Conservation (phyloP, 176 grass and related monocot genomes). For the Eragrostis curvula region DNA sequence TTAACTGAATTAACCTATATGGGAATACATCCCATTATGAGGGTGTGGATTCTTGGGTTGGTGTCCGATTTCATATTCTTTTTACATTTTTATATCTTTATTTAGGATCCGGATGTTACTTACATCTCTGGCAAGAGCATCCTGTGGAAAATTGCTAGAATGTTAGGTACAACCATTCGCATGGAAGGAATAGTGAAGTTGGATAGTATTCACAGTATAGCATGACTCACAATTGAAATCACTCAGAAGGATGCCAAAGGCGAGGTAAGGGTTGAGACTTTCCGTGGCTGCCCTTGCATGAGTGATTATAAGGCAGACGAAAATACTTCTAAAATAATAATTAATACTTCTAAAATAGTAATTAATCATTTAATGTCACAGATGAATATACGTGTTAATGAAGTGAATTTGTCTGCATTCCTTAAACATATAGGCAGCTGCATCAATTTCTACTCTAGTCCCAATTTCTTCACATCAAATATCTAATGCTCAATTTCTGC, state of each 20-base stretch:
- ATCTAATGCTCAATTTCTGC: too few species aligned
- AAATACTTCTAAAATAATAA: neutral
- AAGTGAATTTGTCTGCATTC: too few species aligned
- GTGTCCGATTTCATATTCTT: too few species aligned
- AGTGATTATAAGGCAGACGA: neutral
- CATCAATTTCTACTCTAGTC: too few species aligned
- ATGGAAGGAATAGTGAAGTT: neutral
- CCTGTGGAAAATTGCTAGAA: neutral
- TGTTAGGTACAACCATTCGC: neutral
- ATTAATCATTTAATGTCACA: too few species aligned
- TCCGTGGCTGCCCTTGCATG: neutral
- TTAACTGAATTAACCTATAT: too few species aligned
- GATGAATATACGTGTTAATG: too few species aligned
- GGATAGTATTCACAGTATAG: neutral
- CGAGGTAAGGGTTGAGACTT: neutral
- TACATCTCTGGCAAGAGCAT: neutral
- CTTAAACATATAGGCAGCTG: too few species aligned
- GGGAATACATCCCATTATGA: too few species aligned
- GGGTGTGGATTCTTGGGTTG: too few species aligned
- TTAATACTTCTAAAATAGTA: neutral
- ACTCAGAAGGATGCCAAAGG: neutral
- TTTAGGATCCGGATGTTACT: neutral
- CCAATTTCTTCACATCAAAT: too few species aligned
- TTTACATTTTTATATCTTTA: too few species aligned
- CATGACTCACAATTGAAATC: neutral